Conservation (phyloP, 495 filamentous ascomycete species). For the Hyaloscypha finlandica region DNA sequence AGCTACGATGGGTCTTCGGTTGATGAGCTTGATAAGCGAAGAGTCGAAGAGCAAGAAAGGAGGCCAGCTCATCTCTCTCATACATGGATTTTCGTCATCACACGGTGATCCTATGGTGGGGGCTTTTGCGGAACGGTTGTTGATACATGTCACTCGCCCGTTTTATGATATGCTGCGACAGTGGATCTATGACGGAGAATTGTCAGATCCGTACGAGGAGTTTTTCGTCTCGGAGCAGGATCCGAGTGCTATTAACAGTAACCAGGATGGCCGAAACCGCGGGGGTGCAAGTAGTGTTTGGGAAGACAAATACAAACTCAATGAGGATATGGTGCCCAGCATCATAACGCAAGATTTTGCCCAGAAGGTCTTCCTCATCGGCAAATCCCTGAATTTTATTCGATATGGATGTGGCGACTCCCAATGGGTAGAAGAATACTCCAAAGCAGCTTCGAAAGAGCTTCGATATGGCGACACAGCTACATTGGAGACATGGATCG, state of each 20-base stretch:
- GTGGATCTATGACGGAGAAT: conserved; percentile 98
- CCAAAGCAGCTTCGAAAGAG: conserved; percentile 90
- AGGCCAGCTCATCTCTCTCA: conserved; percentile 90
- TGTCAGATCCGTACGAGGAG: conserved; percentile 92
- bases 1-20: conserved; percentile 90
- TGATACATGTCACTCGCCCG: conserved; percentile 88
- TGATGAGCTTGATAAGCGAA: conserved; percentile 94
- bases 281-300: conserved; percentile 87
- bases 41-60: conserved; percentile 85
- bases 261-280: conserved; percentile 52
- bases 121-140: conserved; percentile 88
- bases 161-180: conserved; percentile 96
- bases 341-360: conserved; percentile 93
- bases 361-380: conserved; percentile 93
- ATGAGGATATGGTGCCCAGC: conserved; percentile 82
- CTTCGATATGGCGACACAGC: conserved; percentile 93
- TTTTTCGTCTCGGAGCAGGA: conserved; percentile 90
- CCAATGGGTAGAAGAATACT: conserved; percentile 94
- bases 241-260: conserved; percentile 46
- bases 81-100: conserved; percentile 89
- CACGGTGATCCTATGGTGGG: conserved; percentile 95
- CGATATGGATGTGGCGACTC: conserved; percentile 91
- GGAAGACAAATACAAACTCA: conserved; percentile 95
- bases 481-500: conserved; percentile 86
- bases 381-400: conserved; percentile 98